Base-by-base conservation (phyloP, 805 yeast species). In the Grigorovia transvaalensis region DNA sequence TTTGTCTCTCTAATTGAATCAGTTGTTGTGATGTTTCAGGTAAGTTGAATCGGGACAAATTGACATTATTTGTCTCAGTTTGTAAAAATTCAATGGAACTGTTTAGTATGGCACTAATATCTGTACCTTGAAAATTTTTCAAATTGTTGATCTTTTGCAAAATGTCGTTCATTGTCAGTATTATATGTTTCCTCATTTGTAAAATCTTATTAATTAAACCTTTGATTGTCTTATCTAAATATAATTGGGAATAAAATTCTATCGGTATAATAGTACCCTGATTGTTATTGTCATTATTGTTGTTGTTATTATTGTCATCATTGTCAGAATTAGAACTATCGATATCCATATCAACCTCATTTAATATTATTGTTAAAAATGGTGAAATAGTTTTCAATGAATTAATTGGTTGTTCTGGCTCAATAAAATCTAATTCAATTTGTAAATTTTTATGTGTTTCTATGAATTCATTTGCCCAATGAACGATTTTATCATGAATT, bases 191-290 rank as follows among this genome's bases (percentile, higher is more conserved):
- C 12, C 67, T 52, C 40, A 59, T 59, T 3, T 45, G 44, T 15
- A 63, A 51, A 33, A 66, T 56, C 19, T 62, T 61, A 18, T 57
- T 60, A 4, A 65, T 59, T 43, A 65, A 51, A 44, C 57, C 52
- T 18, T 64, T 61, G 47, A 63, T 66, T 47, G 62, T 57, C 15
- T 52, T 50, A 41, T 58, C 58, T 1, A 66, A 61, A 50, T 67
- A 67, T 13, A 67, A 52, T 50, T 66, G 68, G 1, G 71, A 70
- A 46, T 66, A 67, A 48, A 67, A 67, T 50, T 61, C 59, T 29
- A 66, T 47, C 5, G 71, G 70, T 1, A 67, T 49, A 20, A 64
- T 63, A 1, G 66, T 66, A 7, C 69, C 69, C 13, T 15, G n/a
- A 15, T 15, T 8, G 15, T 38, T 38, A 38, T 38, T 8, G 4